Evolutionary conservation across 108 stramenopile genomes (phyloP).

Genomic region (Fistulifera pelliculosa): DNA sequence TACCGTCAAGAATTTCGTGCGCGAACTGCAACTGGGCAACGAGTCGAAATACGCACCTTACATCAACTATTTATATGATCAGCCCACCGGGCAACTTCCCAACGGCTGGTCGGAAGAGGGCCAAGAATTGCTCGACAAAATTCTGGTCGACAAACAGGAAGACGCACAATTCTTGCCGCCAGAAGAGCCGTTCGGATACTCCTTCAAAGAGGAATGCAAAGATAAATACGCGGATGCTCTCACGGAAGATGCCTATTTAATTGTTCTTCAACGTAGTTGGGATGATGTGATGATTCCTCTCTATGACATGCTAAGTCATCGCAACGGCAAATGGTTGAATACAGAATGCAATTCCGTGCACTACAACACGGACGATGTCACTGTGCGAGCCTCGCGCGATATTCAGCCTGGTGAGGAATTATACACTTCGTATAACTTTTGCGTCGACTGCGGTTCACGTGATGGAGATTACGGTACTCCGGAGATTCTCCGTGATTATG

Average conservation of each 20-base stretch:
- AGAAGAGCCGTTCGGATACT: background rate
- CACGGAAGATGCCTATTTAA: conserved; percentile 28
- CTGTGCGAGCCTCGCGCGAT: conserved; percentile 21
- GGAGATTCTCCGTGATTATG: conserved; percentile 59
- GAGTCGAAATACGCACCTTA: conserved; percentile 57
- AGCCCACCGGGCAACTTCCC: conserved; percentile 22
- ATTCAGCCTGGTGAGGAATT: conserved; percentile 57
- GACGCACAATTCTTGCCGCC: conserved; percentile 7
- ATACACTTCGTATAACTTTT: conserved; percentile 54
- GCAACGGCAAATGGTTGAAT: conserved; percentile 21
- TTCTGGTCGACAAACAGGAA: conserved; percentile 9
- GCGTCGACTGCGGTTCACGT: background rate
- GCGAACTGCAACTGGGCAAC: conserved; percentile 37
- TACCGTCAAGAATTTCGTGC: conserved; percentile 12
- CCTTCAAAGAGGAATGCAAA: background rate
- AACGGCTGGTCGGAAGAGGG: conserved; percentile 41
- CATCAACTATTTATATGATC: conserved; percentile 39
- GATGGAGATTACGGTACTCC: conserved; percentile 28
- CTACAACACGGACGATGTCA: conserved; percentile 7
- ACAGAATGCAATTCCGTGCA: conserved; percentile 12
- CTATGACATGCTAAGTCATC: conserved; percentile 55
- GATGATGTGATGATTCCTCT: conserved; percentile 59
- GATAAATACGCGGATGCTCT: conserved; percentile 2
- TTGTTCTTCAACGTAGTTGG: conserved; percentile 47
- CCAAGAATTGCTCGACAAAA: conserved; percentile 20